Percentiles rank a stretch among this genome's conserved stretches.
Evolutionary conservation across 2,329 filamentous ascomycete genomes (phyloP).

Genomic region (Calonectria fujianensis): DNA sequence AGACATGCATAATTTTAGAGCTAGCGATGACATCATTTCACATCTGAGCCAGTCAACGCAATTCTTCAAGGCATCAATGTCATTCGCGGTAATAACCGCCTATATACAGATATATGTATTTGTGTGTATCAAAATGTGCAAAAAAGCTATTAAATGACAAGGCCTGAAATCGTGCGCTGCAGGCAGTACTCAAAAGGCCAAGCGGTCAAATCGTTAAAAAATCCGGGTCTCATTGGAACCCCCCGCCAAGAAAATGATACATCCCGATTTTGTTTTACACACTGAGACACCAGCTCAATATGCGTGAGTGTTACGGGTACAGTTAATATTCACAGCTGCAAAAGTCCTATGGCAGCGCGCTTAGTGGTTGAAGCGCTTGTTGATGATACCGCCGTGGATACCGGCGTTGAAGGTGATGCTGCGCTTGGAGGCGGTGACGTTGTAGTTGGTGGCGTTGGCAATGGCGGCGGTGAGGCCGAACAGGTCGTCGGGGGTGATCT

Average conservation of each 20-base stretch:
- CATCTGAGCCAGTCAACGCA: neutral
- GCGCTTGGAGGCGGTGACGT: neutral
- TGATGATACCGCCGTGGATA: slow-evolving; percentile 48
- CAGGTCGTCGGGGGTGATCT: slow-evolving; percentile 7
- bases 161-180: neutral
- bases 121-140: neutral
- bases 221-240: neutral
- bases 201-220: neutral
- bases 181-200: neutral
- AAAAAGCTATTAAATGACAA: neutral
- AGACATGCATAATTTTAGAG: neutral
- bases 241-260: neutral
- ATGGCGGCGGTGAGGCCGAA: slow-evolving; percentile 7
- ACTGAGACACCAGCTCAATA: neutral
- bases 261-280: neutral
- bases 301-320: neutral
- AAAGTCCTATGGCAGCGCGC: neutral
- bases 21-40: neutral
- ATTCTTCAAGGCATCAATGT: neutral
- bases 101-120: neutral
- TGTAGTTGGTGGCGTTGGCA: neutral
- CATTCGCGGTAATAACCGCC: neutral
- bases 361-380: slow-evolving; percentile 26
- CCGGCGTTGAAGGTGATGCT: slow-evolving; percentile 23
- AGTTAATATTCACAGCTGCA: neutral